phyloP scores from a whole-genome alignment of 1,284 basidiomycete species.

The Malassezia restricta region DNA sequence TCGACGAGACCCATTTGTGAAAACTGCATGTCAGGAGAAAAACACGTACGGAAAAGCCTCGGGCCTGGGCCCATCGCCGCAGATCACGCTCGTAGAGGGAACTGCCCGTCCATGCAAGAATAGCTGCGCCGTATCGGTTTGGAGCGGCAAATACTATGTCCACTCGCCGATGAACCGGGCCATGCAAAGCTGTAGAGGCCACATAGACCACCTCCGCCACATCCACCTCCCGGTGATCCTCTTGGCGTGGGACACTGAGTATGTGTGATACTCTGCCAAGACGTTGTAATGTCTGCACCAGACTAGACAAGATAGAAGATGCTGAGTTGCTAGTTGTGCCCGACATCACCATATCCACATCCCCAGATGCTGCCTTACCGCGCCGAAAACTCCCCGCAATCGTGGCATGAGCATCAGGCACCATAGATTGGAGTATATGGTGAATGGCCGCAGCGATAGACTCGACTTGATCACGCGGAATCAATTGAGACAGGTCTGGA shows the following conservation, averaged over 20 bases:
- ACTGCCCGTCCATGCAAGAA: conserved; percentile 18
- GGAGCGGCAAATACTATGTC: conserved; percentile 14
- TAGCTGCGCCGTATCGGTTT: conserved; percentile 12
- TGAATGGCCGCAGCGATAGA: conserved; percentile 7
- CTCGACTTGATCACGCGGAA: conserved; percentile 12
- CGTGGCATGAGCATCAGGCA: conserved; percentile 2
- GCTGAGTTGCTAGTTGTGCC: background rate
- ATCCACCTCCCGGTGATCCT: conserved; percentile 1
- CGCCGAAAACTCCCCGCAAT: conserved; percentile 18
- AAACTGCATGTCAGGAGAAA: background rate
- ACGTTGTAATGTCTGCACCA: background rate
- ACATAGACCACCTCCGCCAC: conserved; percentile 18
- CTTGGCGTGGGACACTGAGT: conserved; percentile 1
- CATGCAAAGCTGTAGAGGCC: background rate
- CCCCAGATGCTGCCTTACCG: conserved; percentile 12
- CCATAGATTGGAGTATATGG: background rate
- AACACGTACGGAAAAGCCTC: conserved; percentile 6
- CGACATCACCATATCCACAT: conserved; percentile 17
- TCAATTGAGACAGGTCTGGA: conserved; percentile 11
- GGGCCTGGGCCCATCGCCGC: conserved; percentile 11
- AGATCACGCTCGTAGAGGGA: conserved; percentile 17
- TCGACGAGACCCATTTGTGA: conserved; percentile 6
- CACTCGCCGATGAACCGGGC: conserved; percentile 10
- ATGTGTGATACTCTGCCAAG: background rate
- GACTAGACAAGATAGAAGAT: background rate